Percentiles rank a stretch among this genome's conserved stretches.
Conservation (phyloP, 768 basidiomycete genomes). For the Trametes cinnabarina region DNA sequence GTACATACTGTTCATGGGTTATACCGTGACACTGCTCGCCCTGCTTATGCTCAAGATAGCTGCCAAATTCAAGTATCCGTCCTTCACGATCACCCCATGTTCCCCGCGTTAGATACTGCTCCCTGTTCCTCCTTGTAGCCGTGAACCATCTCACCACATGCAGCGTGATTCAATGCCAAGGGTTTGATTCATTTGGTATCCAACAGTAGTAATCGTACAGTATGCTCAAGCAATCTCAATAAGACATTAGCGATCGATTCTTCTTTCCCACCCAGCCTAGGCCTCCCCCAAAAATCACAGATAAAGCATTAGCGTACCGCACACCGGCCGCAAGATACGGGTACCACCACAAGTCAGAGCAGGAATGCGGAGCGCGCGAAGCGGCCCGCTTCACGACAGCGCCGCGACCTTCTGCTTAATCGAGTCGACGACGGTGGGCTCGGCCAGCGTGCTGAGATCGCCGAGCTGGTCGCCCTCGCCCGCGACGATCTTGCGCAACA, state of each 20-base stretch:
- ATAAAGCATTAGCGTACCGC: background rate
- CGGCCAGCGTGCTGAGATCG: slow-evolving; percentile 90
- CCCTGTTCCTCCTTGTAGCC: no score
- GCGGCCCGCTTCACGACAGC: background rate
- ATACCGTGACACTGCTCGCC: no score
- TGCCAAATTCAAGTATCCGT: no score
- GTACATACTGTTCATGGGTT: no score
- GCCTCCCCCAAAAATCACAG: no score
- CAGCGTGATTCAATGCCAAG: no score
- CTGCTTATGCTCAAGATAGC: no score
- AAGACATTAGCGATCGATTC: no score
- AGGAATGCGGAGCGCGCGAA: background rate
- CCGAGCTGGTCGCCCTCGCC: slow-evolving; percentile 95
- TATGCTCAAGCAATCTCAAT: slow-evolving; percentile 2
- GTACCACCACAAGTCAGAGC: background rate
- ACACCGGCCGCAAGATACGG: background rate
- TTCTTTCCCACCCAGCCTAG: no score
- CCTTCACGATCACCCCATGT: no score
- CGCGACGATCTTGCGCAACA: slow-evolving; percentile 94
- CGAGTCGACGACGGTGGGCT: slow-evolving; percentile 79
- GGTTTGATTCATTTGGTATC: slow-evolving; percentile 6
- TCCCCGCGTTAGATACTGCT: no score
- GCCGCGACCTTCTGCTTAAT: slow-evolving; percentile 77
- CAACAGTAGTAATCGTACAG: slow-evolving; percentile 15
- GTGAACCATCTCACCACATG: no score